These are phyloP conservation scores for Mycena kentingensis DNA, from an alignment of 768 basidiomycete genomes.

Conservation along the genomic window DNA sequence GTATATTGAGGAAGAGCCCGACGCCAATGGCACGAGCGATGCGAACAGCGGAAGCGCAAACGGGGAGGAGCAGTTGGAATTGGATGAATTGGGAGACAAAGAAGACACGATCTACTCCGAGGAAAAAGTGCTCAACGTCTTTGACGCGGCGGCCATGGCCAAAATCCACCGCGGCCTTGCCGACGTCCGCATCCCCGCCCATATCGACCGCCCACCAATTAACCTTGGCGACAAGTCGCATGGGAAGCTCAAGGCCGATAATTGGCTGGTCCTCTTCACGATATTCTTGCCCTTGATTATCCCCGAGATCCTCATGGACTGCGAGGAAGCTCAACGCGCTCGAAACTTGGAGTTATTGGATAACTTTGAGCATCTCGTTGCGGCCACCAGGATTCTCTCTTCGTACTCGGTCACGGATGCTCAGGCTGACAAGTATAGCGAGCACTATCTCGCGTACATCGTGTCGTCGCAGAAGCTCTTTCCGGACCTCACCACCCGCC, in stretches of 20 bases:
- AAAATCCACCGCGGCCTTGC: slow-evolving; percentile 11
- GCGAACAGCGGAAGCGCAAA: background rate
- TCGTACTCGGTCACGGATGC: background rate
- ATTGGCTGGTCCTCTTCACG: too few species aligned
- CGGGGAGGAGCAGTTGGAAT: too few species aligned
- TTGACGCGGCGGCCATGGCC: slow-evolving; percentile 5
- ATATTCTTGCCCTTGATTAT: slow-evolving; percentile 16
- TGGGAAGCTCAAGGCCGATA: slow-evolving; percentile 26
- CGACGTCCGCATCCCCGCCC: slow-evolving; percentile 9
- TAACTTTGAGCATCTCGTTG: slow-evolving; percentile 14
- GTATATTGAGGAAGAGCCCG: background rate
- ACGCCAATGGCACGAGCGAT: slow-evolving; percentile 2
- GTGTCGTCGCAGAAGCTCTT: background rate
- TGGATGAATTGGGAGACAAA: too few species aligned
- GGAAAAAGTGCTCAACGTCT: slow-evolving; percentile 3
- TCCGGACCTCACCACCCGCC: background rate
- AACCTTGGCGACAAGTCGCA: slow-evolving; percentile 22
- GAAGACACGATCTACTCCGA: too few species aligned
- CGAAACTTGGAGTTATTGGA: slow-evolving; percentile 1
- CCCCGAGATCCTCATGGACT: slow-evolving; percentile 3
- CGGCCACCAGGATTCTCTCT: slow-evolving; percentile 9
- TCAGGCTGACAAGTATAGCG: background rate
- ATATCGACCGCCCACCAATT: slow-evolving; percentile 16
- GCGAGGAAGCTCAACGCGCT: background rate
- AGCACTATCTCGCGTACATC: background rate